Conservation (phyloP, 2,329 filamentous ascomycete species). For the Scedosporium dehoogii region DNA sequence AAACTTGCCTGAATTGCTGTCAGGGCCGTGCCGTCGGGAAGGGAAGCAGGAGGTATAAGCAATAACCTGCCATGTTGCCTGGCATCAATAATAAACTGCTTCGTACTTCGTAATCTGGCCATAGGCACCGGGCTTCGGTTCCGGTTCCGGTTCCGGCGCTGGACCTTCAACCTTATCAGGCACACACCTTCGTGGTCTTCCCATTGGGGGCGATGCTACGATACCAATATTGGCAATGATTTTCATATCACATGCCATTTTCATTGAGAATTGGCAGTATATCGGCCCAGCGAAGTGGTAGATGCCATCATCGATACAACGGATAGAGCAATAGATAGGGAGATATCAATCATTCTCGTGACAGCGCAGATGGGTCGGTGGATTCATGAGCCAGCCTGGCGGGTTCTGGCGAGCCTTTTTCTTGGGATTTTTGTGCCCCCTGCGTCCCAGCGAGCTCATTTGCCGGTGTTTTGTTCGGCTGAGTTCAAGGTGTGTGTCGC, state of each 20-base stretch:
- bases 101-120: no score
- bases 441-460: no score
- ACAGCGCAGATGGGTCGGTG: no score
- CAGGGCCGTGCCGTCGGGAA: conserved; percentile 1
- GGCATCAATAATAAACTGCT: not conserved
- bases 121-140: no score
- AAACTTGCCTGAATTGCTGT: conserved; percentile 4
- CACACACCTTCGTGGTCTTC: not conserved
- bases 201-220: not conserved
- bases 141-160: not conserved
- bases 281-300: not conserved
- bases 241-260: not conserved
- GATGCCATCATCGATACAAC: not conserved
- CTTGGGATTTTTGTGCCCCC: no score
- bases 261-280: not conserved
- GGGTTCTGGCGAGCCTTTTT: no score
- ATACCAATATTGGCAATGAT: not conserved
- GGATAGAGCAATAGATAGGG: not conserved
- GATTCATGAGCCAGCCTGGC: no score
- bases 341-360: no score
- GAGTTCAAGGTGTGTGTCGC: no score
- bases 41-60: not conserved
- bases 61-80: not conserved
- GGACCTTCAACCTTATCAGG: not conserved
- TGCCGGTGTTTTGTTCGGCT: no score